Base-by-base conservation (phyloP, 2,329 filamentous ascomycete species). In the Magnaporthiopsis incrustans region DNA sequence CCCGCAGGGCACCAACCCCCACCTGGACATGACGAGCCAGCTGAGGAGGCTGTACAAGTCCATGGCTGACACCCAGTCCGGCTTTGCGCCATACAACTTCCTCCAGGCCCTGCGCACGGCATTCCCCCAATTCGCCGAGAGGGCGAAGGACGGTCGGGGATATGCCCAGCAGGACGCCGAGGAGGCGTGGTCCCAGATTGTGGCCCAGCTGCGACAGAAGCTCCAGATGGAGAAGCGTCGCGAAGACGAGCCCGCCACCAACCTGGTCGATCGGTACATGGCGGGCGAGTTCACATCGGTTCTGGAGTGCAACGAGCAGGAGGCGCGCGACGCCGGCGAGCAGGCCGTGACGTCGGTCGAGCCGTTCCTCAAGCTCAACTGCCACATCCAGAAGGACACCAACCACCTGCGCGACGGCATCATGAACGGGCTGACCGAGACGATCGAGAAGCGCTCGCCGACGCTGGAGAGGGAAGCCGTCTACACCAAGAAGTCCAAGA, bases 151-250 rank as follows among this genome's bases (percentile, higher is more conserved):
- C 38, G 90, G 91, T 27, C 82, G 89, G 65, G 92, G 91, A 8
- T 98, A 89, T 73, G 93, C 95, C n/a, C 95, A 99, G 77, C 95
- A 99, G 77, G 95, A 99, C 78, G 95, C 95, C 1, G 95, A 99
- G 76, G 95, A 99, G 76, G 95, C 94, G 60, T 99, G 94, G 92
- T 95, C 94, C 26, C 94, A 98, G 74, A 96, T 99, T 67, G 79
- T 99, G 7, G 87, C 89, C 59, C 90, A 94, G 72, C 79, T 99
- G 53, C 87, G 89, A 67, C 85, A 90, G 71, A 94, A 91, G 73
- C 78, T 98, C 62, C 88, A 86, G 73, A 77, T 90, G 67, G n/a
- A 53, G 44, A 53, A 53, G 44, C 44, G 44, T 6, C 87, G 85
- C 70, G 82, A 84, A 11, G 73, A 73, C 0, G 30, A 50, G 5